Conservation (phyloP, 768 basidiomycete genomes). For the Agaricus subrufescens region DNA sequence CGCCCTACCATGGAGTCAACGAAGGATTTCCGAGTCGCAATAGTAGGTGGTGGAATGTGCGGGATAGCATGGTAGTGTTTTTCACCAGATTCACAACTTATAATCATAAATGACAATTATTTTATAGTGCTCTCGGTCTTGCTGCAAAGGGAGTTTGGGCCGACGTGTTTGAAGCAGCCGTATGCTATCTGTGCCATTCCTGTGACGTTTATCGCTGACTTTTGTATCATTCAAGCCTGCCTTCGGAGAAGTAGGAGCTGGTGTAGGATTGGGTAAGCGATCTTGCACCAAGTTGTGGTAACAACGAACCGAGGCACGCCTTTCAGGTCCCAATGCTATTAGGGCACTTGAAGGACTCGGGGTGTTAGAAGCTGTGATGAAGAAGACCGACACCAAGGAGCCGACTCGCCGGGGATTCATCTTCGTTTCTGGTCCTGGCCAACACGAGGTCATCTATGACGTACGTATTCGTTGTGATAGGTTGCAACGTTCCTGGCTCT, state of each 20-base stretch:
- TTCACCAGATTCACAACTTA: background rate
- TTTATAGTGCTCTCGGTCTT: slow-evolving; percentile 38
- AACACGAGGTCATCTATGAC: slow-evolving; percentile 40
- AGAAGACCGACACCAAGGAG: slow-evolving; percentile 26
- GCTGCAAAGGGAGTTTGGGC: slow-evolving; percentile 36
- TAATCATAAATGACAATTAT: background rate
- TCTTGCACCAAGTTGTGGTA: background rate
- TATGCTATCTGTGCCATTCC: slow-evolving; percentile 15
- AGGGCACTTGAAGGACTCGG: slow-evolving; percentile 40
- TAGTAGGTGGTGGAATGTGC: slow-evolving; percentile 54
- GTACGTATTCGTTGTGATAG: slow-evolving; percentile 21
- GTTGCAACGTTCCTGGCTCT: background rate
- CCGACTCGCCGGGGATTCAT: slow-evolving; percentile 29
- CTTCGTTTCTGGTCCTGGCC: slow-evolving; percentile 37
- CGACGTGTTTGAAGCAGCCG: slow-evolving; percentile 51
- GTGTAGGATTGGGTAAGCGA: slow-evolving; percentile 42
- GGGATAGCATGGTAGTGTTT: slow-evolving; percentile 37
- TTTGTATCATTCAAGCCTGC: slow-evolving; percentile 30
- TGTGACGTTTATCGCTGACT: background rate
- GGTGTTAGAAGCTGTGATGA: slow-evolving; percentile 36
- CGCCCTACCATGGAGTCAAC: slow-evolving; percentile 6
- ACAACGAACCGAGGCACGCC: background rate
- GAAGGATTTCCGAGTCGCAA: slow-evolving; percentile 45
- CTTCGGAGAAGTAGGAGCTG: slow-evolving; percentile 53
- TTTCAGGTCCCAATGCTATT: slow-evolving; percentile 44